phyloP scores from a whole-genome alignment of 2,329 filamentous ascomycete species.

The Claviceps sp. region DNA sequence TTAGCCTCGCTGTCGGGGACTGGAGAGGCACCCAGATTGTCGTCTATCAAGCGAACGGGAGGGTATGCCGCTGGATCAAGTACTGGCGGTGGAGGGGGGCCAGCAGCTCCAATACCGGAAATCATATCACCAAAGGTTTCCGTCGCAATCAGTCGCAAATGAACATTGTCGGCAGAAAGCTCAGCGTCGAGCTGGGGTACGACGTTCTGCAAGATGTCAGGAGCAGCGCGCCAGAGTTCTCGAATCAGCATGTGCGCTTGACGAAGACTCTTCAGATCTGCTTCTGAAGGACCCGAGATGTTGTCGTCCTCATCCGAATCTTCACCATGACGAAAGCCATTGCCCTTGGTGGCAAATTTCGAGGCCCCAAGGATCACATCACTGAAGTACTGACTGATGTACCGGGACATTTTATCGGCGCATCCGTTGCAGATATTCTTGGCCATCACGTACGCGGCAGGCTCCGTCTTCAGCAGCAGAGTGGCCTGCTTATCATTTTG shows the following conservation, averaged over 20 bases:
- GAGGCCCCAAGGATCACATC: constrained; percentile 88
- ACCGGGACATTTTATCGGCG: constrained; percentile 86
- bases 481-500: constrained; percentile 69
- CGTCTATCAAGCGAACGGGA: constrained; percentile 52
- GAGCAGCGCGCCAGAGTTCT: constrained; percentile 87
- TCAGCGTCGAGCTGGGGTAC: constrained; percentile 90
- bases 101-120: constrained; percentile 82
- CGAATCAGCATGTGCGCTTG: constrained; percentile 84
- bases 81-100: constrained; percentile 56
- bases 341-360: constrained; percentile 39
- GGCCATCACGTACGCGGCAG: constrained; percentile 90
- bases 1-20: constrained; percentile 32
- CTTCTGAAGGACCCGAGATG: constrained; percentile 54
- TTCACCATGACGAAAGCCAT: constrained; percentile 44
- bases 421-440: constrained; percentile 84
- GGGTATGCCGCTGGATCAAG: constrained; percentile 80
- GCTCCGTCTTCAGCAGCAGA: constrained; percentile 73
- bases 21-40: constrained; percentile 26
- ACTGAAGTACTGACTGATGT: constrained; percentile 93
- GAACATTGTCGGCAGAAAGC: constrained; percentile 75
- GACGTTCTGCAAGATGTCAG: constrained; percentile 79
- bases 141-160: constrained; percentile 75
- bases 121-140: constrained; percentile 94
- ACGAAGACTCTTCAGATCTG: constrained; percentile 73
- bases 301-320: constrained; percentile 52